phyloP scores from a whole-genome alignment of 192 early-diverging fungal genomes.

The Irineochytrium annulatum region DNA sequence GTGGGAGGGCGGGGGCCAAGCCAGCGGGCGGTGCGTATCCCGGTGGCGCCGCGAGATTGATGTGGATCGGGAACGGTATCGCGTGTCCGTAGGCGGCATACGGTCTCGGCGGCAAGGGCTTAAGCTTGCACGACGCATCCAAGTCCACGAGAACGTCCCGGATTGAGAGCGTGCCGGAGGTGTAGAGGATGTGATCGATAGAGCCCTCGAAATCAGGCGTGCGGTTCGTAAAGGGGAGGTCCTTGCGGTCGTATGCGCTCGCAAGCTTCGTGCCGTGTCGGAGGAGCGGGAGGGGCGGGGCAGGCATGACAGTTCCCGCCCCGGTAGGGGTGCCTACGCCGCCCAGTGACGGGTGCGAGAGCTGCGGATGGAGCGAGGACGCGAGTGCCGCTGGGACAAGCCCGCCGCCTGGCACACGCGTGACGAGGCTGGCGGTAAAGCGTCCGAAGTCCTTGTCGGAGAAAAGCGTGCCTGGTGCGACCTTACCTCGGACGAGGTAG shows the following conservation, averaged over 20 bases:
- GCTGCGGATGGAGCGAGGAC: too few species aligned
- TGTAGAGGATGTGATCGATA: constrained; percentile 52
- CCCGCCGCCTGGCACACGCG: constrained; percentile 21
- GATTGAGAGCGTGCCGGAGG: constrained; percentile 28
- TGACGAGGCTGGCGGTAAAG: constrained; percentile 20
- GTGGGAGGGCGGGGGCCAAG: too few species aligned
- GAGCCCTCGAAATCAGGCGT: constrained; percentile 40
- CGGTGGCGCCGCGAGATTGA: too few species aligned
- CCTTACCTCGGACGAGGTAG: constrained; percentile 38
- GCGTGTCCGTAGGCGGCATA: too few species aligned
- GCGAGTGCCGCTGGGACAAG: too few species aligned
- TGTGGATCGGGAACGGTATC: too few species aligned
- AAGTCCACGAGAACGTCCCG: constrained; percentile 37
- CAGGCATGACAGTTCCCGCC: too few species aligned
- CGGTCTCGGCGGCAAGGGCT: too few species aligned
- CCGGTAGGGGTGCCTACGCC: neutral
- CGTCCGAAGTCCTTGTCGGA: constrained; percentile 32
- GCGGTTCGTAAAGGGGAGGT: constrained; percentile 41
- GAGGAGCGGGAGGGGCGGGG: too few species aligned
- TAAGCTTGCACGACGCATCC: too few species aligned
- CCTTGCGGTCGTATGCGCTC: constrained; percentile 29
- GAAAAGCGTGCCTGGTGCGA: constrained; percentile 23
- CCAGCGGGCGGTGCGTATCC: too few species aligned
- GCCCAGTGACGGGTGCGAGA: too few species aligned
- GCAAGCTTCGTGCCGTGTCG: constrained; percentile 26